Base-by-base conservation (phyloP, 768 basidiomycete genomes). In the Leccinum ochraceum region DNA sequence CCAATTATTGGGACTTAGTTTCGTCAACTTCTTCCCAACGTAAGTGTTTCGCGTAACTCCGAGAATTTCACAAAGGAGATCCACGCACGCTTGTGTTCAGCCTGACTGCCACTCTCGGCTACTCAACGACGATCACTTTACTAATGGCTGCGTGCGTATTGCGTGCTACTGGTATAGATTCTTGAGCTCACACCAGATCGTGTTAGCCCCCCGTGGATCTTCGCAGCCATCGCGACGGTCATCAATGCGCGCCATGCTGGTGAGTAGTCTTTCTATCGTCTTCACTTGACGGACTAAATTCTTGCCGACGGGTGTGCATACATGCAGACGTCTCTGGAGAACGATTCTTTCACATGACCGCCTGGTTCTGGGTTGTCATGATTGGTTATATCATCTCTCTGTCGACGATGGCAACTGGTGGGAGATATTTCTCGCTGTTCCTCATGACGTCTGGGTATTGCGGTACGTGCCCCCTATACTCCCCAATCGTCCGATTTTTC, bases 171-270 rank as follows among this genome's bases (percentile, higher is more conserved):
- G 13, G 13, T n/a, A 46, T 9, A 4, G 16, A 50, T 54, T 37
- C 6, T 13, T 20, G 10, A 14, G 10, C 46, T 6, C 2, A 46
- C 17, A 6, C 8, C 3, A 36, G 7, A 17, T 9, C 51, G 14
- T 62, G 16, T 50, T 28, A 87, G 86, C 4, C 87, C 87, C 2
- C 87, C 86, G 9, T 87, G 86, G 86, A 74, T 86, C n/a, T 66
- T 85, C 16, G 76, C 84, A 3, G 77, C 82, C 1, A 71, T 83
- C 42, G 69, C 81, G 1, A 83, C 81, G 60, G 76, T 78, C 44
- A 56, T 81, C 22, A 85, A 79, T 65, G 85, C 85, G 1, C 82
- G 82, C 81, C 76, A 86, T 65, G 81, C 83, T n/a, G 81, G 80
- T 75, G 52, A 53, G 56, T 53, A 44, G 24, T 20, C 11, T 46